Conservation (phyloP, 1,284 basidiomycete species). For the Naganishia liquefaciens region DNA sequence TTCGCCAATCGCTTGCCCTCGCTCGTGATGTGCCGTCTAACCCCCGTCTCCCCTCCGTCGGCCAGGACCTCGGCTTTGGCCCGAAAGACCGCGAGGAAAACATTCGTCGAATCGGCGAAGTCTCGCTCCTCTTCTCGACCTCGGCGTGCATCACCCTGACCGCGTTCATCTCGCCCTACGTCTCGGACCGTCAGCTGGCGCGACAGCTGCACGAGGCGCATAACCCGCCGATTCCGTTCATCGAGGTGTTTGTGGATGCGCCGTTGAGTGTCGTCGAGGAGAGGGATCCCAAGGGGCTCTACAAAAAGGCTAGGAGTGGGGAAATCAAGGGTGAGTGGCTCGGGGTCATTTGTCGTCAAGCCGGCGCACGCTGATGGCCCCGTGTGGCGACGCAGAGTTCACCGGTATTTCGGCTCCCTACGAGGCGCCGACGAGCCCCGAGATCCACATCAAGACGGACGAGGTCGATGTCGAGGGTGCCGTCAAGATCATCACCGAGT, state of each 20-base stretch:
- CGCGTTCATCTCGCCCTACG: slow-evolving; percentile 98
- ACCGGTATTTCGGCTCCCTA: slow-evolving; percentile 98
- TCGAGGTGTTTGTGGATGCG: slow-evolving; percentile 95
- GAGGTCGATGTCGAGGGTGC: slow-evolving; percentile 75
- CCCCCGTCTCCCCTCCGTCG: background rate
- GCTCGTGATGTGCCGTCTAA: background rate
- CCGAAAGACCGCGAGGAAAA: slow-evolving; percentile 95
- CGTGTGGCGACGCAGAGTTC: slow-evolving; percentile 69
- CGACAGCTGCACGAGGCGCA: slow-evolving; percentile 76
- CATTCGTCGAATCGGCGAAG: slow-evolving; percentile 96
- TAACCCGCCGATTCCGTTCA: slow-evolving; percentile 66
- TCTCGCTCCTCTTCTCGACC: slow-evolving; percentile 90
- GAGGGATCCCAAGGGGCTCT: slow-evolving; percentile 95
- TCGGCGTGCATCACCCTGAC: slow-evolving; percentile 83
- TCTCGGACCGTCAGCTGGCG: slow-evolving; percentile 79
- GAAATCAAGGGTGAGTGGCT: slow-evolving; percentile 81
- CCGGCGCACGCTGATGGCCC: background rate
- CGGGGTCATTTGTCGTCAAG: background rate
- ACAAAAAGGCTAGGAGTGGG: slow-evolving; percentile 93
- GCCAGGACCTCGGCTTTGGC: slow-evolving; percentile 85
- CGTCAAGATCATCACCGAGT: slow-evolving; percentile 77
- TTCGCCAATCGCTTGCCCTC: too few relatives aligned
- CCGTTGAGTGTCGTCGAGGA: slow-evolving; percentile 83
- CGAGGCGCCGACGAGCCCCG: slow-evolving; percentile 80
- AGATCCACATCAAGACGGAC: slow-evolving; percentile 90